Conservation (phyloP, 2,329 filamentous ascomycete genomes). For the Fusarium hostae region DNA sequence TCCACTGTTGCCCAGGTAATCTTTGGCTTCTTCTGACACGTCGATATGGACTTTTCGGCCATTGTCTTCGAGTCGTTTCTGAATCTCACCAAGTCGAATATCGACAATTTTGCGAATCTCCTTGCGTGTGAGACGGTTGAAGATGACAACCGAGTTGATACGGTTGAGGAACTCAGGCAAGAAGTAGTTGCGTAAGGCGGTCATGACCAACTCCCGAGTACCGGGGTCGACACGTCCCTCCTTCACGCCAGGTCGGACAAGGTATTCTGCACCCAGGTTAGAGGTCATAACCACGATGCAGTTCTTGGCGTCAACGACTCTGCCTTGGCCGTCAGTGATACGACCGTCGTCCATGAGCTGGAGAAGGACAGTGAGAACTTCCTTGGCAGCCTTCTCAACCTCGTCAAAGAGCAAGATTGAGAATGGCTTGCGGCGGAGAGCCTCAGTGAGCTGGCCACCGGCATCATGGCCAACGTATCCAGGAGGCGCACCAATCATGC, state of each 20-base stretch:
- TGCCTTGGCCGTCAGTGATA: conserved; percentile 97
- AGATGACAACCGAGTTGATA: conserved; percentile 95
- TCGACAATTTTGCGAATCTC: conserved; percentile 98
- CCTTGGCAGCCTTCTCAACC: conserved; percentile 98
- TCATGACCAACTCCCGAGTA: conserved; percentile 91
- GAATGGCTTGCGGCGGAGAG: conserved; percentile 92
- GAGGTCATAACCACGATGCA: conserved; percentile 99
- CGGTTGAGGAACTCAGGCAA: conserved; percentile 98
- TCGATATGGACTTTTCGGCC: conserved; percentile 85
- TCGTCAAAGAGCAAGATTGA: conserved; percentile 98
- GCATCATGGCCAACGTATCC: conserved; percentile 98
- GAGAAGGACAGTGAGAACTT: conserved; percentile 94
- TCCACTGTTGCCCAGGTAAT: conserved; percentile 89
- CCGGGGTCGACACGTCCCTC: conserved; percentile 88
- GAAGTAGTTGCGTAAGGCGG: conserved; percentile 92
- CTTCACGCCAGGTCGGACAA: conserved; percentile 79
- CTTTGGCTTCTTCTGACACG: conserved; percentile 86
- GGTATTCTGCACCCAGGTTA: conserved; percentile 93
- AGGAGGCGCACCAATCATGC: conserved; percentile 97
- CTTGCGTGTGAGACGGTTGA: conserved; percentile 89
- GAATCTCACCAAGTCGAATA: conserved; percentile 85
- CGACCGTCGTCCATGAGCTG: conserved; percentile 99
- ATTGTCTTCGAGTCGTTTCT: conserved; percentile 88
- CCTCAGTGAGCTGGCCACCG: conserved; percentile 94
- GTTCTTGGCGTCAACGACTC: conserved; percentile 94